These are phyloP conservation scores for Choiromyces venosus DNA, from an alignment of 495 filamentous ascomycete species.

Conservation along the genomic window DNA sequence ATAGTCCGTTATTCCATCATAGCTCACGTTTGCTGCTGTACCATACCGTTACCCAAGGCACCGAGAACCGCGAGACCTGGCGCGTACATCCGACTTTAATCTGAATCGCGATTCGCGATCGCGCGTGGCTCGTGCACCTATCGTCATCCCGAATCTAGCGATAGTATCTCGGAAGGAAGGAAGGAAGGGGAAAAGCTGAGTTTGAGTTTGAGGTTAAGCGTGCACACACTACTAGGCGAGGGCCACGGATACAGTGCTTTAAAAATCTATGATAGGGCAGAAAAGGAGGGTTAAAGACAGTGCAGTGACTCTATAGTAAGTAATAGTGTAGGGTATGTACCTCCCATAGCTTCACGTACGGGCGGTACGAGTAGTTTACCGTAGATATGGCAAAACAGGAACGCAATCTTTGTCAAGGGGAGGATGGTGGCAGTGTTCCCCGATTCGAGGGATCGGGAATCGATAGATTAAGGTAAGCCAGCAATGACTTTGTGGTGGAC, in stretches of 20 bases:
- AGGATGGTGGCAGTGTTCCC: conserved; percentile 15
- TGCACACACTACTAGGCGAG: not conserved
- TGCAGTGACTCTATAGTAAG: not conserved
- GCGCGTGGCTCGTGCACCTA: conserved; percentile 2
- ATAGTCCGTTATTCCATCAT: not conserved
- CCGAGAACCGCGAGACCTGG: conserved; percentile 1
- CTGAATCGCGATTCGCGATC: conserved; percentile 1
- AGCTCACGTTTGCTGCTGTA: not conserved
- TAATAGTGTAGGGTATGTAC: not conserved
- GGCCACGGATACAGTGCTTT: not conserved
- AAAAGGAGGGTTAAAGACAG: not conserved
- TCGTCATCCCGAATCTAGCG: not conserved
- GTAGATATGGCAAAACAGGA: not conserved
- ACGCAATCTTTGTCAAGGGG: not conserved
- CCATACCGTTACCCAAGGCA: not conserved
- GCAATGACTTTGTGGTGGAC: not conserved
- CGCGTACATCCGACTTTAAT: not conserved
- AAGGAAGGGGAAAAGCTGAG: not conserved
- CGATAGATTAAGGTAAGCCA: conserved; percentile 25
- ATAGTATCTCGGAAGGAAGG: not conserved
- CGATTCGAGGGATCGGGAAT: conserved; percentile 36
- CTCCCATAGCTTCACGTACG: not conserved
- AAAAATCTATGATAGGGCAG: not conserved
- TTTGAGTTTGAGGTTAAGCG: not conserved
- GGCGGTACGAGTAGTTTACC: not conserved